Evolutionary conservation across 129 eudicot genomes (phyloP).

Genomic region (Oenanthe sinensis): DNA sequence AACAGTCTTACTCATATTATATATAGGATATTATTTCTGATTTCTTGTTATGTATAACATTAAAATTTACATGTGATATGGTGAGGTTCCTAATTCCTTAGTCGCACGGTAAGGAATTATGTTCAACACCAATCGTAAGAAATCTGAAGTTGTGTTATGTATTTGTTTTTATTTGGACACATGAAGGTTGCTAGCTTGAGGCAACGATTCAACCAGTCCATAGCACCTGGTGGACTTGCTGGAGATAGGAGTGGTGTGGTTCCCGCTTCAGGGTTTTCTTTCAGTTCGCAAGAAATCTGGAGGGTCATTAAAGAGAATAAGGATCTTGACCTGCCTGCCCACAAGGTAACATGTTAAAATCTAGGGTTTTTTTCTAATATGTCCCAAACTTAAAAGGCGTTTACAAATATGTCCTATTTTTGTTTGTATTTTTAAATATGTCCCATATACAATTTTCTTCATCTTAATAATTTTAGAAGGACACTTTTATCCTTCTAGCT

Average conservation of each 20-base stretch:
- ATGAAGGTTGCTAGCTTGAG: conserved; percentile 77
- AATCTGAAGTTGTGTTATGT: neutral
- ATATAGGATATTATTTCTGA: too few species aligned
- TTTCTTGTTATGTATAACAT: neutral
- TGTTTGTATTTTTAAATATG: too few species aligned
- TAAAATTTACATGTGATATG: neutral
- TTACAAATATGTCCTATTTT: too few species aligned
- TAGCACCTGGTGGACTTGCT: conserved; percentile 98
- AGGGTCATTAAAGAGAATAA: conserved; percentile 88
- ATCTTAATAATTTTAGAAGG: too few species aligned
- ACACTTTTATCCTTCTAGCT: too few species aligned
- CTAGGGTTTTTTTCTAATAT: too few species aligned
- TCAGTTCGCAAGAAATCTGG: conserved; percentile 95
- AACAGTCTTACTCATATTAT: neutral
- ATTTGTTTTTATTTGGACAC: neutral
- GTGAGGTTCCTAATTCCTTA: neutral
- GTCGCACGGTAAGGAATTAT: neutral
- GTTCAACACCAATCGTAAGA: neutral
- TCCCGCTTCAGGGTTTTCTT: conserved; percentile 97
- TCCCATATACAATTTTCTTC: too few species aligned
- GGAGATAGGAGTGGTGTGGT: conserved; percentile 99
- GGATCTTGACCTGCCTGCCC: conserved; percentile 98
- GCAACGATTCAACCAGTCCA: conserved; percentile 80
- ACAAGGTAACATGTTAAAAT: conserved; percentile 48
- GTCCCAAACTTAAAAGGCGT: too few species aligned